A percentile compares a stretch with the other conserved stretches of the same genome.
Evolutionary conservation across 2,329 filamentous ascomycete genomes (phyloP).

Genomic region (Leptographium wingfieldii): DNA sequence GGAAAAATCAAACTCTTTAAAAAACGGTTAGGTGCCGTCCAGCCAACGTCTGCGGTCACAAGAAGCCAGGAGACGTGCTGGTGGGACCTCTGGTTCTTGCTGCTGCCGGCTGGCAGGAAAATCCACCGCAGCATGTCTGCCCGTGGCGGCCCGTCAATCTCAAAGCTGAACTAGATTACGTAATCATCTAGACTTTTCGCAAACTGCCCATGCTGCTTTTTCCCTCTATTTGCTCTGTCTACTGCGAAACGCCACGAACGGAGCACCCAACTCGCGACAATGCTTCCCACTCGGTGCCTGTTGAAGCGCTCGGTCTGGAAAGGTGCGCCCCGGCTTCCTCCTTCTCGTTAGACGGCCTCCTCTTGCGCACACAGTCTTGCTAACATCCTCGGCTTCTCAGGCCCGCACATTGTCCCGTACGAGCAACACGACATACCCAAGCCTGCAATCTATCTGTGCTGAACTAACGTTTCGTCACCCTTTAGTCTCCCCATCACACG

Average conservation of each 20-base stretch:
- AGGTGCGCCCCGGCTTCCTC: slow-evolving; percentile 37
- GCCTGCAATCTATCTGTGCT: background rate
- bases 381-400: slow-evolving; percentile 21
- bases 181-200: background rate
- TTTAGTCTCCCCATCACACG: slow-evolving; percentile 52
- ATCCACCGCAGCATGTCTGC: background rate
- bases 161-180: background rate
- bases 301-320: slow-evolving; percentile 78
- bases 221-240: background rate
- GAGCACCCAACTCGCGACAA: slow-evolving; percentile 19
- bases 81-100: too few relatives aligned
- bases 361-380: background rate
- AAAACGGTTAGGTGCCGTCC: too few relatives aligned
- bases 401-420: slow-evolving; percentile 43
- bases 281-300: slow-evolving; percentile 57
- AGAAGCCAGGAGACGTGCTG: too few relatives aligned
- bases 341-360: background rate
- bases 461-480: background rate
- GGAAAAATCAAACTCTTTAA: too few relatives aligned
- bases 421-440: slow-evolving; percentile 10
- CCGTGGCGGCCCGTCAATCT: background rate
- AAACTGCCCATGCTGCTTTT: background rate
- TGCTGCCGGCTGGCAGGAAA: background rate
- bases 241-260: background rate
- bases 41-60: too few relatives aligned